Conservation (phyloP, 2,329 filamentous ascomycete species). For the Tolypocladium tundrense region DNA sequence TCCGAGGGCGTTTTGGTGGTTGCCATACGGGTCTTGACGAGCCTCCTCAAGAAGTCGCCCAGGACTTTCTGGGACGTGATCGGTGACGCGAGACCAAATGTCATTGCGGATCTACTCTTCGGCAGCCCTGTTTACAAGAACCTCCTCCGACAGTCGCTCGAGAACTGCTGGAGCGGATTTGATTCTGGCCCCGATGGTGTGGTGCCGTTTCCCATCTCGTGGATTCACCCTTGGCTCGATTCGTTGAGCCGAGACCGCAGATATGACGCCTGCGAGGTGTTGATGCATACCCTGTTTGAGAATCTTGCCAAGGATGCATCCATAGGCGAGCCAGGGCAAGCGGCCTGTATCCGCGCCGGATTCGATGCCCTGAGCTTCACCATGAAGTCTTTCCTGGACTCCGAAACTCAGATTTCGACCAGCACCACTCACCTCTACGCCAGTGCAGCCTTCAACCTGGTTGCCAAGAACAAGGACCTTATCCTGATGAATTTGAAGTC, state of each 20-base stretch:
- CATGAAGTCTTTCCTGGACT: slow-evolving; percentile 43
- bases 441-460: slow-evolving; percentile 54
- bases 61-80: slow-evolving; percentile 83
- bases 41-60: slow-evolving; percentile 64
- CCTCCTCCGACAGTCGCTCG: slow-evolving; percentile 52
- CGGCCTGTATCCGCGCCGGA: slow-evolving; percentile 54
- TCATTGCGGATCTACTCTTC: slow-evolving; percentile 77
- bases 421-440: slow-evolving; percentile 51
- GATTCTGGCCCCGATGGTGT: slow-evolving; percentile 31
- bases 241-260: slow-evolving; percentile 69
- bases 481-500: slow-evolving; percentile 33
- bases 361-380: slow-evolving; percentile 49
- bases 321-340: slow-evolving; percentile 46
- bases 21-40: slow-evolving; percentile 59
- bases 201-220: slow-evolving; percentile 59
- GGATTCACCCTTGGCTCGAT: slow-evolving; percentile 67
- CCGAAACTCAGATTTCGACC: slow-evolving; percentile 30
- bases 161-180: slow-evolving; percentile 26
- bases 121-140: slow-evolving; percentile 55
- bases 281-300: slow-evolving; percentile 65
- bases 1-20: slow-evolving; percentile 52
- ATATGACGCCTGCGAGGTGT: slow-evolving; percentile 68
- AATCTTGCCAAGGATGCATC: slow-evolving; percentile 44
- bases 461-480: slow-evolving; percentile 51
- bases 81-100: slow-evolving; percentile 66